Conservation (phyloP, 2,329 filamentous ascomycete genomes). For the Coniochaeta ligniaria region DNA sequence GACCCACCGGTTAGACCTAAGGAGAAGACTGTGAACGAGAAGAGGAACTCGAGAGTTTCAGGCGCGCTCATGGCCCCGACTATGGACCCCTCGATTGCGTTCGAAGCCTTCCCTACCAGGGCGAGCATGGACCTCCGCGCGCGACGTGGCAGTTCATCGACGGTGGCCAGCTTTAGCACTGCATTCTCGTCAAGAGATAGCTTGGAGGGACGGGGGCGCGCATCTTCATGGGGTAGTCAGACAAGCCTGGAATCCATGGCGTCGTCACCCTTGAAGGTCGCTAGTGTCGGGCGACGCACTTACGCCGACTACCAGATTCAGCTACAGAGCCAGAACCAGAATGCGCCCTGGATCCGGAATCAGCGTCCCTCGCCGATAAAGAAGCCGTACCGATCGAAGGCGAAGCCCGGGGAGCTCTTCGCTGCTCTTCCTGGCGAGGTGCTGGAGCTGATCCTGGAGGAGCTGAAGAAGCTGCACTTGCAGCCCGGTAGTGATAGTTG, state of each 20-base stretch:
- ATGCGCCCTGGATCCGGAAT: conserved; percentile 11
- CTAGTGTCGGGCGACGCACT: conserved; percentile 3
- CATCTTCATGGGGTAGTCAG: conserved; percentile 18
- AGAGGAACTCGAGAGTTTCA: not conserved
- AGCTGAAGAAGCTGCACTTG: conserved; percentile 46
- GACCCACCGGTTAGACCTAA: not conserved
- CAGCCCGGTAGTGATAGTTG: conserved; percentile 42
- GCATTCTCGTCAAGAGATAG: conserved; percentile 13
- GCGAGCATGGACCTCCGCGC: conserved; percentile 11
- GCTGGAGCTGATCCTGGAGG: conserved; percentile 46
- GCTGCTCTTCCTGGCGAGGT: conserved; percentile 52
- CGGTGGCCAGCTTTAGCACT: conserved; percentile 16
- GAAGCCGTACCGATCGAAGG: conserved; percentile 25
- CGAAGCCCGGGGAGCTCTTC: conserved; percentile 44
- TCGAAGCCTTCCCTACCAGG: conserved; percentile 1
- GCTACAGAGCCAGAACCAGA: conserved; percentile 5
- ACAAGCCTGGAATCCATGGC: conserved; percentile 18
- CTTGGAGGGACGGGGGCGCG: conserved; percentile 22
- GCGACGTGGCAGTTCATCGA: conserved; percentile 19
- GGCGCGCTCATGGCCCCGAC: not conserved
- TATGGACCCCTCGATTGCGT: conserved; percentile 4
- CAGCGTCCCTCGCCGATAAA: conserved; percentile 27
- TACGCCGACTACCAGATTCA: conserved; percentile 11
- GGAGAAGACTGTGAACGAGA: not conserved
- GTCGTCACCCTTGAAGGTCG: conserved; percentile 3